Conservation (phyloP, 2,329 filamentous ascomycete genomes). For the Stromatinia cepivora region DNA sequence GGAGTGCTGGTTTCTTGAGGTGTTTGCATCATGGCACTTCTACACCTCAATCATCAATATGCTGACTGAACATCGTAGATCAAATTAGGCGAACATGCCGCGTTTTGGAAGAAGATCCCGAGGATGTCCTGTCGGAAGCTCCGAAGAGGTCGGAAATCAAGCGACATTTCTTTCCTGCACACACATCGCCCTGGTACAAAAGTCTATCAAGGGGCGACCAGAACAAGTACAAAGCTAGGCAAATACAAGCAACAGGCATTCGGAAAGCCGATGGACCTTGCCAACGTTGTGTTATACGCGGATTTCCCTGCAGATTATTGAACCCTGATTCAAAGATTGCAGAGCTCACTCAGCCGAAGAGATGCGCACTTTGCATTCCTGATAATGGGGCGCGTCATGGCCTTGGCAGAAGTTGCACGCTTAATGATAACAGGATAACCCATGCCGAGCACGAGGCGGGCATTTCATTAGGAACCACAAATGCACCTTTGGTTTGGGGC, state of each 20-base stretch:
- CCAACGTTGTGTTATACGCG: background rate
- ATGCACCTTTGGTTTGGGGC: background rate
- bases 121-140: too few relatives aligned
- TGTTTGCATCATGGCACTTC: too few relatives aligned
- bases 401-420: background rate
- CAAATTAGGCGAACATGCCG: too few relatives aligned
- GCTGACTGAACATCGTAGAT: too few relatives aligned
- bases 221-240: background rate
- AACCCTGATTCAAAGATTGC: background rate
- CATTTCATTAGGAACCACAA: background rate
- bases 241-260: background rate
- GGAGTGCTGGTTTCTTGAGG: too few relatives aligned
- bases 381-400: background rate
- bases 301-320: background rate
- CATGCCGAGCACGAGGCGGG: background rate
- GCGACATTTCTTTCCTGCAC: background rate
- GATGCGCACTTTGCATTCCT: background rate
- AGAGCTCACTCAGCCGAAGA: background rate
- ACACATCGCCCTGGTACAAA: background rate
- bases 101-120: too few relatives aligned
- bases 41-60: too few relatives aligned
- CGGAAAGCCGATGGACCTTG: background rate
- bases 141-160: too few relatives aligned
- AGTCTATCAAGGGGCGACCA: background rate
- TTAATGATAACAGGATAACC: background rate